Evolutionary conservation across 768 basidiomycete species (phyloP), one percentile per base, ranked within the genome.

Genomic region (Lactarius sanguifluus): DNA sequence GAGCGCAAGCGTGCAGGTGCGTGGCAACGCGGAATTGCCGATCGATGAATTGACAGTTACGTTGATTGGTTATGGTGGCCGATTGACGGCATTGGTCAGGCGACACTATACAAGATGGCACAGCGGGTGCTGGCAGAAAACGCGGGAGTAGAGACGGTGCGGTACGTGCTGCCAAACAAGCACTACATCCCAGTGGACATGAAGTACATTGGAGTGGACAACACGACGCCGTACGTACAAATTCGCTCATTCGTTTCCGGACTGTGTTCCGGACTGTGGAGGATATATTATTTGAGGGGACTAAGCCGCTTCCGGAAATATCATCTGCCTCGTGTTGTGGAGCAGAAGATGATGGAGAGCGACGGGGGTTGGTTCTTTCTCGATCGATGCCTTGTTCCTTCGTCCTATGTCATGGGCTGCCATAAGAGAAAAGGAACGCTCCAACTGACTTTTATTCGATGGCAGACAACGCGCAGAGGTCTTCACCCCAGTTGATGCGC

Each of bases 151-250:
- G 74, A 81, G 52, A 76, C 76, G 2, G 89, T 92, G 38, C 81
- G 82, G 16, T 97, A 96, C 77, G 76, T 78, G 52, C 81, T 97
- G 3, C 96, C 96, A 2, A 98, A 98, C 81, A 93, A 95, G 78
- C 96, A 97, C 74, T 98, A 96, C 76, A 85, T 97, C 71, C 91
- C 92, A 0, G 92, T 95, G 57, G 86, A 92, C 75, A 89, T 94
- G 87, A 77, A 76, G 61, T 92, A 91, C 67, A 77, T 90, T 54
- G 86, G 85, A 2, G 74, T 90, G 10, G 89, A 91, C 71, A 92
- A 93, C 73, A 69, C 83, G 45, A 85, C 85, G 2, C 86, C 87
- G 87, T 89, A 72, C 73, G 78, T 79, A 57, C 32, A 45, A 40
- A 40, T 40, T 40, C 15, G 38, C 38, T 1, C n/a, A 69, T 70